These are phyloP conservation scores for Astragalus membranaceus DNA, from an alignment of 306 rosid species.

Conservation along the genomic window DNA sequence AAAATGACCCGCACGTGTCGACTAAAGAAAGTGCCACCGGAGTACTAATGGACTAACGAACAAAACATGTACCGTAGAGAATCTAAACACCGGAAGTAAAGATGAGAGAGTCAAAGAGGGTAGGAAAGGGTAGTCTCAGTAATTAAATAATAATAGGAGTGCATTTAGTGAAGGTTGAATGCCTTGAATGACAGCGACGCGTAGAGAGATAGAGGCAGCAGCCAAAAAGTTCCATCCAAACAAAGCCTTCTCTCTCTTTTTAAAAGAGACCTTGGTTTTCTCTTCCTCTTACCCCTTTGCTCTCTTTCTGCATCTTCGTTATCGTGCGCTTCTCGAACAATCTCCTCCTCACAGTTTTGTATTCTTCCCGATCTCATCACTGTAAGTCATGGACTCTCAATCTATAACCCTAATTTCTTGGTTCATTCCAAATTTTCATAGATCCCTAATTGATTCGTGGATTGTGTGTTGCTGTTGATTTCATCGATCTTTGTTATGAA, in stretches of 20 bases:
- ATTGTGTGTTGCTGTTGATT: not conserved
- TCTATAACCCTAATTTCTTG: slow-evolving; percentile 24
- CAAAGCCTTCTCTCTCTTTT: slow-evolving; percentile 35
- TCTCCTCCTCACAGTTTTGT: slow-evolving; percentile 61
- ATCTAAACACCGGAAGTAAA: too few relatives aligned
- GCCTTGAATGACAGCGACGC: slow-evolving; percentile 54
- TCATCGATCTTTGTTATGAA: not conserved
- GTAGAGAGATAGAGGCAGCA: slow-evolving; percentile 30
- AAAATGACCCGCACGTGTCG: too few relatives aligned
- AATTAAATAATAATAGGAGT: slow-evolving; percentile 32
- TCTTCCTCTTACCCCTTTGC: slow-evolving; percentile 24
- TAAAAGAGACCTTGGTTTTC: slow-evolving; percentile 39
- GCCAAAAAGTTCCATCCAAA: slow-evolving; percentile 59
- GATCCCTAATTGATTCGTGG: slow-evolving; percentile 54
- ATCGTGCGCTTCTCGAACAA: slow-evolving; percentile 58
- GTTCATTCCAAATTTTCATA: slow-evolving; percentile 14
- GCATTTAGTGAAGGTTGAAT: slow-evolving; percentile 14
- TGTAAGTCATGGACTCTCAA: slow-evolving; percentile 49
- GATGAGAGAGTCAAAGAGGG: not conserved
- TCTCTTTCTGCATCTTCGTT: slow-evolving; percentile 24
- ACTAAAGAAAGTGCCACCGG: too few relatives aligned
- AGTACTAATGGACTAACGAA: too few relatives aligned
- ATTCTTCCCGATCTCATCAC: slow-evolving; percentile 59
- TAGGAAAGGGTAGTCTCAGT: not conserved
- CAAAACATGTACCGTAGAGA: too few relatives aligned